phyloP scores from a whole-genome alignment of 352 stramenopile species.

The Globisporangium alternatum region DNA sequence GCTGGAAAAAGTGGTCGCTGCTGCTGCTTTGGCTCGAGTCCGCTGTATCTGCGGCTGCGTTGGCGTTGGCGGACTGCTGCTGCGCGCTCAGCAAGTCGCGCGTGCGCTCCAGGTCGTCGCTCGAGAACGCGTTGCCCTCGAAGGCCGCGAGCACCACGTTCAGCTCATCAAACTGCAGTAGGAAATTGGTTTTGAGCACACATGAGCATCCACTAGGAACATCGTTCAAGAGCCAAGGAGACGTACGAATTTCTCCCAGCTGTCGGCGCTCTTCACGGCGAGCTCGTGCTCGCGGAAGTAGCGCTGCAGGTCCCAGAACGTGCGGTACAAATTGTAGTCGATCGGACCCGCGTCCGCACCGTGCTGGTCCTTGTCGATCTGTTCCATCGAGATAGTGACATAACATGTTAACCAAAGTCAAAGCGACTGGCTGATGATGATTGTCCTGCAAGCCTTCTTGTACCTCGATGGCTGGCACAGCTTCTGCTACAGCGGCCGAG shows the following conservation, averaged over 20 bases:
- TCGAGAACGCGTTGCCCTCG: slow-evolving; percentile 84
- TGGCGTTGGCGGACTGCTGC: neutral
- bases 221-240: neutral
- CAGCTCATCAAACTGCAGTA: slow-evolving; percentile 62
- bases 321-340: slow-evolving; percentile 90
- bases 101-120: slow-evolving; percentile 71
- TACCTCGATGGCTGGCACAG: slow-evolving; percentile 30
- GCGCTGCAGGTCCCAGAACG: slow-evolving; percentile 89
- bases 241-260: slow-evolving; percentile 86
- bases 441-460: neutral
- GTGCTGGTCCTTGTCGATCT: slow-evolving; percentile 52
- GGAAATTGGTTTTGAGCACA: neutral
- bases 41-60: neutral
- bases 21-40: slow-evolving; percentile 20
- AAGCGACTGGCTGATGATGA: neutral
- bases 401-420: neutral
- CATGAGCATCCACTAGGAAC: neutral
- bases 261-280: slow-evolving; percentile 55
- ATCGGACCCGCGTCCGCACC: slow-evolving; percentile 50
- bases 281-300: slow-evolving; percentile 80
- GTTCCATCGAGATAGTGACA: slow-evolving; percentile 1
- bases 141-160: slow-evolving; percentile 79
- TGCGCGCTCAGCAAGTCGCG: slow-evolving; percentile 40
- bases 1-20: slow-evolving; percentile 85
- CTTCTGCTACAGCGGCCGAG: slow-evolving; percentile 27